Evolutionary conservation across 202 grass and related monocot species (phyloP).

Genomic region (Dendrocalamus latiflorus): DNA sequence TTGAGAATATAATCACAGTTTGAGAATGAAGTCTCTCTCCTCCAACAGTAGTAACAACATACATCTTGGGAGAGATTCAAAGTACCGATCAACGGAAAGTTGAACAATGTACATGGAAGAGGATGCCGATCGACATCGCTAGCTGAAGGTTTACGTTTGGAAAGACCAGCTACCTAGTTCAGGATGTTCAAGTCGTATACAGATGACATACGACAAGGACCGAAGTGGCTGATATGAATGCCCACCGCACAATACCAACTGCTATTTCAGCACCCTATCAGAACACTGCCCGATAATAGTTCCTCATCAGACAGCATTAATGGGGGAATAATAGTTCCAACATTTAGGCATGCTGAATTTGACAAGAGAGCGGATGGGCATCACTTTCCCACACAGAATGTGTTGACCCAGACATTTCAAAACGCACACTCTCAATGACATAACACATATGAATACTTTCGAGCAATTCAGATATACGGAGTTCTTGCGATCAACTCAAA

Average conservation of each 20-base stretch:
- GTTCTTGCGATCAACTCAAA: too few species aligned
- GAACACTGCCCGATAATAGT: neutral
- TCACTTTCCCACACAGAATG: neutral
- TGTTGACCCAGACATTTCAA: too few species aligned
- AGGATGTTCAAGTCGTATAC: neutral
- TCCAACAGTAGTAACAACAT: neutral
- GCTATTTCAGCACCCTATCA: neutral
- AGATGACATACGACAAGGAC: neutral
- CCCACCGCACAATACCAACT: slow-evolving; percentile 11
- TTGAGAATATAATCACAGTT: neutral
- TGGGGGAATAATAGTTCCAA: neutral
- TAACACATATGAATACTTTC: too few species aligned
- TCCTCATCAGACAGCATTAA: neutral
- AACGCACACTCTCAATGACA: too few species aligned
- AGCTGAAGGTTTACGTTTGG: neutral
- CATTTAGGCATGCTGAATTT: neutral
- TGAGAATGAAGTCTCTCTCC: neutral
- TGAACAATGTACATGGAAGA: neutral
- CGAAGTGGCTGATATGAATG: slow-evolving; percentile 16
- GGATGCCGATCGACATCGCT: slow-evolving; percentile 1
- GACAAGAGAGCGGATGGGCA: neutral
- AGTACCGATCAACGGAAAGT: neutral
- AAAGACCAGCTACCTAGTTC: neutral
- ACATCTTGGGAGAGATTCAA: neutral
- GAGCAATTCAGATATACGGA: too few species aligned